Evolutionary conservation across 2,329 filamentous ascomycete species (phyloP).

Genomic region (Apiospora rasikravindrae): DNA sequence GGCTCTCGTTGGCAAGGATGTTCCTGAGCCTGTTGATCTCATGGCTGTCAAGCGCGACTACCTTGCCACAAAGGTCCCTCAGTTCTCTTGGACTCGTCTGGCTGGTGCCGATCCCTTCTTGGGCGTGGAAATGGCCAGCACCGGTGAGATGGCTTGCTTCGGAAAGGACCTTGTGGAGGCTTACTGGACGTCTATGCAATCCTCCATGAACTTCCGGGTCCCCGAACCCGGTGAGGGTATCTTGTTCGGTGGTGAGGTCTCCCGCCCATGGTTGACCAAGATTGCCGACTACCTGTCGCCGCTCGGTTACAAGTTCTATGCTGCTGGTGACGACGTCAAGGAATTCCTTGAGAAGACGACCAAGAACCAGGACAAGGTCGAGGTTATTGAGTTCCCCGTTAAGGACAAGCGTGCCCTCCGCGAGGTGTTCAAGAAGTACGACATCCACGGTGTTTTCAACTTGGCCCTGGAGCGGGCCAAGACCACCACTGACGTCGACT

Average conservation of each 20-base stretch:
- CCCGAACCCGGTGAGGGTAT: slow-evolving; percentile 94
- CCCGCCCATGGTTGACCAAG: slow-evolving; percentile 72
- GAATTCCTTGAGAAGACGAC: slow-evolving; percentile 74
- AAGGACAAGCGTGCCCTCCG: slow-evolving; percentile 93
- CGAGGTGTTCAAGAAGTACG: slow-evolving; percentile 95
- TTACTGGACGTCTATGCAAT: slow-evolving; percentile 96
- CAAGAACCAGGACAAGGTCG: slow-evolving; percentile 72
- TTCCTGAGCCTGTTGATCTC: slow-evolving; percentile 83
- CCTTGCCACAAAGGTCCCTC: slow-evolving; percentile 94
- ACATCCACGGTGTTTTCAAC: slow-evolving; percentile 96
- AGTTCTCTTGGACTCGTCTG: slow-evolving; percentile 98
- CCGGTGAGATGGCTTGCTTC: slow-evolving; percentile 98
- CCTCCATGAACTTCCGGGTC: slow-evolving; percentile 98
- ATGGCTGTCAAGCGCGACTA: slow-evolving; percentile 92
- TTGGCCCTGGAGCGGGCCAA: slow-evolving; percentile 83
- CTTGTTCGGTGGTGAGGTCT: slow-evolving; percentile 85
- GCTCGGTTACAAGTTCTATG: slow-evolving; percentile 93
- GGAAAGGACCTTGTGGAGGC: slow-evolving; percentile 94
- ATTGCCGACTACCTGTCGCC: slow-evolving; percentile 88
- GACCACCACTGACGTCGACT: slow-evolving; percentile 89
- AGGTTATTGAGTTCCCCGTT: slow-evolving; percentile 96
- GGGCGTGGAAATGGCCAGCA: slow-evolving; percentile 96
- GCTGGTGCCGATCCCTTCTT: slow-evolving; percentile 97
- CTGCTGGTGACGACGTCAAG: slow-evolving; percentile 83
- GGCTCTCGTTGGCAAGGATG: slow-evolving; percentile 83